A percentile compares a stretch with the other conserved stretches of the same genome.
phyloP scores from a whole-genome alignment of 2,329 filamentous ascomycete genomes.

The Paecilomyces fulvus region DNA sequence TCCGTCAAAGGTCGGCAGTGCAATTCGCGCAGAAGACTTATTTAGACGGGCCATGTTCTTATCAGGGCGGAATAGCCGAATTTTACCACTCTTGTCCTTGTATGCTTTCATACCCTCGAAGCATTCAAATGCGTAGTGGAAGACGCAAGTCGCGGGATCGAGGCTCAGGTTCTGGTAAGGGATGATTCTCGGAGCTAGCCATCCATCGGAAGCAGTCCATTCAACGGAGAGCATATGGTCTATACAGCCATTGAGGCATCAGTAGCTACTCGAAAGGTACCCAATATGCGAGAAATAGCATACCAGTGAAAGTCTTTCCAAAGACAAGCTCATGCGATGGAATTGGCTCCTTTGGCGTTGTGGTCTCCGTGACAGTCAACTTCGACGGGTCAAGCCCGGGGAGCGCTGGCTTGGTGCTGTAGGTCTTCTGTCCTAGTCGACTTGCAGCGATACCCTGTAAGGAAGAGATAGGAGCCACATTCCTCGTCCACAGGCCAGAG shows the following conservation, averaged over 20 bases:
- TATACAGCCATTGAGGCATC: slow-evolving; percentile 29
- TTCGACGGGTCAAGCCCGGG: slow-evolving; percentile 68
- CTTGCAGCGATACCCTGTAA: slow-evolving; percentile 17
- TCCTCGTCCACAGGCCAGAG: slow-evolving; percentile 18
- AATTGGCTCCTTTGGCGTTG: slow-evolving; percentile 62
- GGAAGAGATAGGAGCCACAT: slow-evolving; percentile 13
- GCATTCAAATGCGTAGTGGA: slow-evolving; percentile 97
- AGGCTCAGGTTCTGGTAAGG: slow-evolving; percentile 97
- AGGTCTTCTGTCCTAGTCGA: slow-evolving; percentile 41
- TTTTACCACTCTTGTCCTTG: slow-evolving; percentile 68
- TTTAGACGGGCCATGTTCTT: slow-evolving; percentile 96
- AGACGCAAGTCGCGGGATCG: slow-evolving; percentile 91
- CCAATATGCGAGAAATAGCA: slow-evolving; percentile 7
- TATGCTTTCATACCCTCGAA: slow-evolving; percentile 99
- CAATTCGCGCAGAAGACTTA: slow-evolving; percentile 83
- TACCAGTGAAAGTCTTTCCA: slow-evolving; percentile 83
- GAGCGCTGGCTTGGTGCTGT: slow-evolving; percentile 39
- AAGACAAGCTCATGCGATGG: slow-evolving; percentile 81
- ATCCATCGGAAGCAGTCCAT: slow-evolving; percentile 80
- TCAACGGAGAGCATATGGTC: slow-evolving; percentile 96
- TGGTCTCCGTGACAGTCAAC: slow-evolving; percentile 66
- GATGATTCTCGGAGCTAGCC: slow-evolving; percentile 72
- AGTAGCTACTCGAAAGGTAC: slow-evolving; percentile 5
- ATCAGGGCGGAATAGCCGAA: slow-evolving; percentile 86
- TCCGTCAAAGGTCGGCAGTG: slow-evolving; percentile 75